A percentile compares a stretch with the other conserved stretches of the same genome.
phyloP scores from a whole-genome alignment of 2,329 filamentous ascomycete species.

The Neofusicoccum cordaticola region DNA sequence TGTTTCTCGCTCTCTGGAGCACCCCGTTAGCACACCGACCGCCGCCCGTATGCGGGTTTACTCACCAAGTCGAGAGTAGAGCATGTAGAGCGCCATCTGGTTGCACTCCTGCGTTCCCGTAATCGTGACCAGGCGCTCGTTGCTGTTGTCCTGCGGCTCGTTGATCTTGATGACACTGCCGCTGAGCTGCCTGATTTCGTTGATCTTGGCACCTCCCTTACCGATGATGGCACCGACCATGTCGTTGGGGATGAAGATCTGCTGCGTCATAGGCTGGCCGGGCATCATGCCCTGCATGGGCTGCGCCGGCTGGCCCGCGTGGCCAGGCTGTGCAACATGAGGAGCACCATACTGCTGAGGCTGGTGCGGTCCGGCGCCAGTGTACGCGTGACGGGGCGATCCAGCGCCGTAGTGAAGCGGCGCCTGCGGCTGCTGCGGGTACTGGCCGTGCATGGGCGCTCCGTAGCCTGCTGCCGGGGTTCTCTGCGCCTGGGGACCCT shows the following conservation, averaged over 20 bases:
- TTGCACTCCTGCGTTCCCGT: constrained; percentile 98
- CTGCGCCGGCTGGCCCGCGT: constrained; percentile 69
- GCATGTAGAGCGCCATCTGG: constrained; percentile 99
- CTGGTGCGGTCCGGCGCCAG: constrained; percentile 74
- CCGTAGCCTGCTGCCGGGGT: constrained; percentile 65
- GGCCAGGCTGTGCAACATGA: constrained; percentile 49
- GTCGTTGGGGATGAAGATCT: constrained; percentile 98
- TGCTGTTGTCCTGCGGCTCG: constrained; percentile 97
- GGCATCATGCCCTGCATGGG: constrained; percentile 69
- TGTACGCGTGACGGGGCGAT: constrained; percentile 71
- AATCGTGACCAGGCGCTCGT: constrained; percentile 94
- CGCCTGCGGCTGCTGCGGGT: constrained; percentile 52
- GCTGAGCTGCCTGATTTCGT: constrained; percentile 94
- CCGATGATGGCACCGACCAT: constrained; percentile 99
- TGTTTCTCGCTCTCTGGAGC: constrained; percentile 24
- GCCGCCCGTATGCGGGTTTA: background rate
- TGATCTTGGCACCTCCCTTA: constrained; percentile 98
- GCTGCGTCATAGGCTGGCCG: constrained; percentile 86
- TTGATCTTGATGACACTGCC: constrained; percentile 99
- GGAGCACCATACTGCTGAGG: constrained; percentile 64
- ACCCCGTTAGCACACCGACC: constrained; percentile 4
- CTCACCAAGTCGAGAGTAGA: constrained; percentile 93
- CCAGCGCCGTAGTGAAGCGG: constrained; percentile 75
- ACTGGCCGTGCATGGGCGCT: constrained; percentile 70
- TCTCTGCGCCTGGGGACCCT: constrained; percentile 59